Conservation (phyloP, 345 rosid genomes). For the Crucihimalaya himalaica region DNA sequence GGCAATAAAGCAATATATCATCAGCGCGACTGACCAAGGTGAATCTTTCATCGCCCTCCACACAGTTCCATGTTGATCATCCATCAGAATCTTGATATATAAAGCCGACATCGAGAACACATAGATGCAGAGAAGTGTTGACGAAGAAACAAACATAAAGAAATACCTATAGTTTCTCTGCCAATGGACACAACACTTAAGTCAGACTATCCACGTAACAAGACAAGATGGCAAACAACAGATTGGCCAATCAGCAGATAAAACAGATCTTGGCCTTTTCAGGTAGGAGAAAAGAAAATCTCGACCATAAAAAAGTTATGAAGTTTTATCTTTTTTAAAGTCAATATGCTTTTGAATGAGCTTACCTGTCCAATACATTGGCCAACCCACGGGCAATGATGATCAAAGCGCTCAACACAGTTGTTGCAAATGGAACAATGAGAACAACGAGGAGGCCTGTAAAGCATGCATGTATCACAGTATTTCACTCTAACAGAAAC, state of each 20-base stretch:
- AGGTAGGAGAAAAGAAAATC: not conserved
- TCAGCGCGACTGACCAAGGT: conserved; percentile 75
- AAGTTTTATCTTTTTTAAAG: not conserved
- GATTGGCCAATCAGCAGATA: conserved; percentile 5
- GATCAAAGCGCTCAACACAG: conserved; percentile 97
- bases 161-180: conserved; percentile 98
- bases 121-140: conserved; percentile 92
- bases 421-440: conserved; percentile 53
- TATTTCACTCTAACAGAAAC: conserved; percentile 80
- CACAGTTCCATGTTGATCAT: conserved; percentile 63
- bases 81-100: conserved; percentile 87
- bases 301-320: not conserved
- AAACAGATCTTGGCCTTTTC: conserved; percentile 17
- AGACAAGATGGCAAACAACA: not conserved
- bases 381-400: conserved; percentile 99
- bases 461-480: conserved; percentile 98
- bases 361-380: conserved; percentile 97
- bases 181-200: conserved; percentile 31
- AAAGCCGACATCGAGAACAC: conserved; percentile 83
- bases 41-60: conserved; percentile 94
- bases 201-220: conserved; percentile 17
- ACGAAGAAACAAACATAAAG: conserved; percentile 94
- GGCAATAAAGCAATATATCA: conserved; percentile 81
- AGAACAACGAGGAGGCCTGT: conserved; percentile 97
- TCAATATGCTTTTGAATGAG: conserved; percentile 18